Percentiles rank a stretch among this genome's conserved stretches.
Evolutionary conservation across 2,329 filamentous ascomycete genomes (phyloP).

Genomic region (Fusarium sp.): DNA sequence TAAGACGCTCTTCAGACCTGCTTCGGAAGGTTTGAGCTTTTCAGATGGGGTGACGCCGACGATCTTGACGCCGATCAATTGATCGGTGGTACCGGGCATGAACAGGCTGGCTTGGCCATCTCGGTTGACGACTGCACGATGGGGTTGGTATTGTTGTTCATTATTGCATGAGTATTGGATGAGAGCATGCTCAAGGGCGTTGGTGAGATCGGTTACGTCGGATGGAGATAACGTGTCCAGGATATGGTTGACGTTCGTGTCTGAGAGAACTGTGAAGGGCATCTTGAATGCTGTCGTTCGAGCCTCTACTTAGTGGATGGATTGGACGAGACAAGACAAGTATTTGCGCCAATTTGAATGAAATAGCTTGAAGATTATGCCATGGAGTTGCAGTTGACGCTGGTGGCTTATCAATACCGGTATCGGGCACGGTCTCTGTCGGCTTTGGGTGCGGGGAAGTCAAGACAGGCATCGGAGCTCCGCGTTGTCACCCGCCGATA

Average conservation of each 20-base stretch:
- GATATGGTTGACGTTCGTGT: constrained; percentile 39
- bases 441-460: not conserved
- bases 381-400: not conserved
- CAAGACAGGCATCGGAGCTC: not conserved
- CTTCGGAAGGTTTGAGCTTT: constrained; percentile 5
- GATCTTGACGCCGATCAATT: constrained; percentile 72
- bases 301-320: no score
- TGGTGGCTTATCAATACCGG: not conserved
- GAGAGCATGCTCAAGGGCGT: constrained; percentile 34
- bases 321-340: no score
- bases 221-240: constrained; percentile 24
- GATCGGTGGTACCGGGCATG: constrained; percentile 72
- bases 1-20: constrained; percentile 58
- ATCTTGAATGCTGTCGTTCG: constrained; percentile 7
- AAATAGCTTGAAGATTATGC: not conserved
- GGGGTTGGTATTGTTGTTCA: constrained; percentile 71
- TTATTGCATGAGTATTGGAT: constrained; percentile 68
- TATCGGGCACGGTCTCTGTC: not conserved
- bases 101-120: constrained; percentile 73
- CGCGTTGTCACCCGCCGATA: not conserved
- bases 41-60: constrained; percentile 52
- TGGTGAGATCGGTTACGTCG: constrained; percentile 30
- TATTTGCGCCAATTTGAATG: no score
- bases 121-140: constrained; percentile 68
- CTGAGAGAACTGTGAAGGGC: constrained; percentile 42